phyloP scores from a whole-genome alignment of 1,284 basidiomycete genomes.

The Leucoagaricus sp. region DNA sequence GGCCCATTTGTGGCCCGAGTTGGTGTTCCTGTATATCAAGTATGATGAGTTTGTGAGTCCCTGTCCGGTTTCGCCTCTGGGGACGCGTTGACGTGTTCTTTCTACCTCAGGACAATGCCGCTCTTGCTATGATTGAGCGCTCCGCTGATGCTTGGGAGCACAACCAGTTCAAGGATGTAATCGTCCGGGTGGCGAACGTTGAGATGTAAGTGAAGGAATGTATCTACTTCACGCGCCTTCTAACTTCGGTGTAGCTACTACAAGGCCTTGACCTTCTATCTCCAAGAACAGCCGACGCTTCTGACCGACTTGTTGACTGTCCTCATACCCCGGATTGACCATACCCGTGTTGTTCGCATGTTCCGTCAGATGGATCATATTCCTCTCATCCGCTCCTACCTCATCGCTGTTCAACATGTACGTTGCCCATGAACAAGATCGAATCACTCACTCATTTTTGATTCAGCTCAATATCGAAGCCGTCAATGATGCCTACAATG shows the following conservation, averaged over 20 bases:
- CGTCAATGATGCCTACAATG: conserved; percentile 98
- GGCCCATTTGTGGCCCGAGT: conserved; percentile 99
- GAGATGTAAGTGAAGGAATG: conserved; percentile 73
- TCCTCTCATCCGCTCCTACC: conserved; percentile 93
- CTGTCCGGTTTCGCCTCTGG: neutral
- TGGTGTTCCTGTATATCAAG: conserved; percentile 98
- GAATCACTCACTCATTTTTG: conserved; percentile 15
- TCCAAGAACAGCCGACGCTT: conserved; percentile 91
- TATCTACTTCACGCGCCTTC: conserved; percentile 10
- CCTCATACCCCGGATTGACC: conserved; percentile 92
- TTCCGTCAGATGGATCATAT: conserved; percentile 96
- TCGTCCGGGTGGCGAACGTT: conserved; percentile 95
- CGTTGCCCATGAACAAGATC: conserved; percentile 27
- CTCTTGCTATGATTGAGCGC: conserved; percentile 96
- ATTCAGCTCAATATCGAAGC: conserved; percentile 89
- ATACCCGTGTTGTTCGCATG: conserved; percentile 92
- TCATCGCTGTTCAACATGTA: conserved; percentile 95
- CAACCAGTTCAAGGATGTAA: conserved; percentile 97
- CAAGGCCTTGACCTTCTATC: conserved; percentile 86
- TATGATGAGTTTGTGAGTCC: conserved; percentile 88
- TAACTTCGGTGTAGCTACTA: conserved; percentile 64
- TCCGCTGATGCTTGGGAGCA: conserved; percentile 98
- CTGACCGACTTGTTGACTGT: conserved; percentile 94
- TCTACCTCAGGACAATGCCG: conserved; percentile 80
- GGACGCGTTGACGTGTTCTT: neutral